Evolutionary conservation across 1,284 basidiomycete genomes (phyloP), one percentile per base, ranked within the genome.

Genomic region (Xerocomus amazonicus): DNA sequence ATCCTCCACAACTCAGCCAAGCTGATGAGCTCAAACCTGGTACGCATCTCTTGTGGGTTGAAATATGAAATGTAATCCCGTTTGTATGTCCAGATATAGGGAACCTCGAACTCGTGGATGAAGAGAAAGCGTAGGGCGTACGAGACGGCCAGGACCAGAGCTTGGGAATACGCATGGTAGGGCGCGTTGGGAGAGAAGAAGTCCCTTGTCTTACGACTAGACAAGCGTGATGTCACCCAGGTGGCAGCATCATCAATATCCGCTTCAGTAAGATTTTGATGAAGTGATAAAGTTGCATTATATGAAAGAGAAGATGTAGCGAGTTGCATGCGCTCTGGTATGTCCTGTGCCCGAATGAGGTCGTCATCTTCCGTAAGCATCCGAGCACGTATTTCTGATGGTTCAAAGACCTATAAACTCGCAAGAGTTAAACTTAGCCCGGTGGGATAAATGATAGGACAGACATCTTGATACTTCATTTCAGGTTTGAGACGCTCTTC

Each of bases 271-370:
- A 91, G 74, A 19, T 80, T 74, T 53, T 83, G 82, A 56, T 87
- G 79, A 3, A 86, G 66, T 16, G 86, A 83, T 42, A 92, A 68
- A 9, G 83, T 79, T 6, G 88, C 78, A 43, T 78, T 80, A 37
- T 76, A 70, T 4, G 90, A 88, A 19, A 97, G 70, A 0, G 90
- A 90, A 26, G 90, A 92, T n/a, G 87, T 90, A 14, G 87, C 82
- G 27, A 99, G 81, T 69, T 99, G 97, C 83, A 97, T 93, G 43
- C 97, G 88, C 69, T 99, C 97, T 1, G 97, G 97, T 38, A 92
- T 84, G 70, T 99, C 97, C 64, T 84, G 83, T 17, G 80, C 83
- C 48, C 94, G 88, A 59, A 98, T 94, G 47, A 94, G 77, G 62
- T 97, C 92, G 68, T 99, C 97, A 55, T 93, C 94, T 57, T 96